Evolutionary conservation across 2,329 filamentous ascomycete genomes (phyloP), one percentile per base, ranked within the genome.

Genomic region (Pseudogymnoascus sp.): DNA sequence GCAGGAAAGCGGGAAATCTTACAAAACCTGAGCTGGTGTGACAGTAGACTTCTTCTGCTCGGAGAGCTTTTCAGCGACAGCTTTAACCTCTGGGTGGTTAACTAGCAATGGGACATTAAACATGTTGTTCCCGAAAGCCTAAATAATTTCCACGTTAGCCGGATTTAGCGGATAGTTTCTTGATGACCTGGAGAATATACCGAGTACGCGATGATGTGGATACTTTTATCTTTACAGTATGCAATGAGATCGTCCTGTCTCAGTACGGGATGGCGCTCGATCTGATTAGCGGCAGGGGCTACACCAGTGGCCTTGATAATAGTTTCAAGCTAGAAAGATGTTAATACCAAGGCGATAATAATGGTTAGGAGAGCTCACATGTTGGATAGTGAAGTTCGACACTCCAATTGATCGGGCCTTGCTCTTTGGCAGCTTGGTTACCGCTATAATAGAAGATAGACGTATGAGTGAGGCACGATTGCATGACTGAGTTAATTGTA

Each of bases 371-470:
- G 50, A 21, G 56, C 63, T 37, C 62, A 67, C 66, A 67, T 77
- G 74, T 74, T 82, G 81, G 72, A 88, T 83, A 71, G 79, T 82
- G 71, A 89, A 90, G 80, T 91, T 91, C 74, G 86, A 89, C 67
- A 91, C 86, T 72, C 87, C 87, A 68, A 90, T 84, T 76, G 86
- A 84, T 73, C 81, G 81, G 67, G 82, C 83, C 74, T 88, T 88
- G 68, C 77, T 79, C 68, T 80, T 83, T 65, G 82, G 81, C 14
- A 87, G 81, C 75, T 83, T 77, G 65, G 82, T 82, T 71, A 85
- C 70, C 62, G 77, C 77, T 76, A 37, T 37, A 44, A 11, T 14
- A 6, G 1, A 10, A 11, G 4, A 4, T 29, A 11, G 13, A 38
- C 24, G 37, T 61, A 35, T 14, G 5, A 69, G 71, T 61, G 67